Evolutionary conservation across 176 grass and related monocot species (phyloP).

Genomic region (Oryza meyeriana): DNA sequence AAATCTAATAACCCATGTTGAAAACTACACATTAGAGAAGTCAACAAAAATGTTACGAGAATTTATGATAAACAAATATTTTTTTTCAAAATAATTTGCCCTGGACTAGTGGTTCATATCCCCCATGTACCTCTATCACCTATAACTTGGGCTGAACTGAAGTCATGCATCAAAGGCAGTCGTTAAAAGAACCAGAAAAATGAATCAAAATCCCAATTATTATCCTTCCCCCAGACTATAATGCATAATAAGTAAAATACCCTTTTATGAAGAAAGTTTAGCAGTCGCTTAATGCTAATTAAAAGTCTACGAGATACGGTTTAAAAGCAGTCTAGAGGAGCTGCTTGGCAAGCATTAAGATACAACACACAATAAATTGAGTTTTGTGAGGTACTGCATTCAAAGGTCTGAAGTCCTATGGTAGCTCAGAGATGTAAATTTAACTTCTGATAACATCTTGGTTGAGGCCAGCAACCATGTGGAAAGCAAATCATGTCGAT

Average conservation of each 20-base stretch:
- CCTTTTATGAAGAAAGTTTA: slow-evolving; percentile 30
- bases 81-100: neutral
- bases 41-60: neutral
- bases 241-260: slow-evolving; percentile 24
- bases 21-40: neutral
- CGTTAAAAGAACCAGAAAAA: slow-evolving; percentile 9
- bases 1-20: neutral
- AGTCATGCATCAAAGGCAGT: neutral
- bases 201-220: slow-evolving; percentile 2
- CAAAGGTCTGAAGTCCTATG: slow-evolving; percentile 41
- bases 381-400: slow-evolving; percentile 49
- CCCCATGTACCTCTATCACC: neutral
- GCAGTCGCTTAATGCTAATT: slow-evolving; percentile 36
- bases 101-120: neutral
- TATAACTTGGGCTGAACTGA: slow-evolving; percentile 5
- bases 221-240: slow-evolving; percentile 18
- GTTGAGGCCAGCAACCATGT: slow-evolving; percentile 9
- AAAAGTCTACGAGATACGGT: slow-evolving; percentile 25
- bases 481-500: slow-evolving; percentile 44
- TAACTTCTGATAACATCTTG: slow-evolving; percentile 22
- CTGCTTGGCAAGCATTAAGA: slow-evolving; percentile 50
- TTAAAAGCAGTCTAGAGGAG: slow-evolving; percentile 37
- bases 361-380: slow-evolving; percentile 54
- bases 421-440: slow-evolving; percentile 43
- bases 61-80: neutral